Base-by-base conservation (phyloP, 306 rosid genomes). In the Glycine soja region DNA sequence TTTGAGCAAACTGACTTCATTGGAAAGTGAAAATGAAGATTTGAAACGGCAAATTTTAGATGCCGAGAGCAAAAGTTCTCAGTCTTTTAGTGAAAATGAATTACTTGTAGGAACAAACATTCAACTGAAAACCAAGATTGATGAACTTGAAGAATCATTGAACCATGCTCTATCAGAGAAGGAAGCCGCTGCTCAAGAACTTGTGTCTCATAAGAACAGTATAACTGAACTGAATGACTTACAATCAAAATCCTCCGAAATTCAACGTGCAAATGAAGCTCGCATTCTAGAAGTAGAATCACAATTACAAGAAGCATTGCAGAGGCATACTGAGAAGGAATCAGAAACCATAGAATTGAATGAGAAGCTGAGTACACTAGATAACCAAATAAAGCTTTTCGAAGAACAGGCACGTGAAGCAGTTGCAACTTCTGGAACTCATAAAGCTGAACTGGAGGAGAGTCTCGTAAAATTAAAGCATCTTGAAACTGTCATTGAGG, bases 51-150 rank as follows among this genome's bases (percentile, higher is more conserved):
- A 90, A 76, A 78, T 88, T 82, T 63, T 61, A 72, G 94, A 88
- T 83, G 86, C 87, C 0, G 97, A 93, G 85, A 58, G 83, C 45
- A 91, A 89, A 84, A 82, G 74, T 72, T 89, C 94, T 88, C 92
- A 90, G 79, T 84, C 85, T 19, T 80, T 80, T 62, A 86, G 93
- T n/a, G 93, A 93, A 63, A 93, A 92, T 10, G 93, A 96, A 77
- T 76, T 92, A 74, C 85, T 96, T 81, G 90, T 88, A n/a, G 93
- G 80, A 75, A 93, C 91, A 63, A 93, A 93, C 85, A 53, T 63
- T 85, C 97, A 96, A 71, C 89, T 96, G 78, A 91, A 88, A 84
- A 81, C 84, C 82, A 93, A 87, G 92, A 80, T 93, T 80, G 93
- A 87, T 71, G 98, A 95, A 81, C 94, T 95, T 76, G 91, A 89